Base-by-base conservation (phyloP, 2,329 filamentous ascomycete genomes). In the Nemania sp. region DNA sequence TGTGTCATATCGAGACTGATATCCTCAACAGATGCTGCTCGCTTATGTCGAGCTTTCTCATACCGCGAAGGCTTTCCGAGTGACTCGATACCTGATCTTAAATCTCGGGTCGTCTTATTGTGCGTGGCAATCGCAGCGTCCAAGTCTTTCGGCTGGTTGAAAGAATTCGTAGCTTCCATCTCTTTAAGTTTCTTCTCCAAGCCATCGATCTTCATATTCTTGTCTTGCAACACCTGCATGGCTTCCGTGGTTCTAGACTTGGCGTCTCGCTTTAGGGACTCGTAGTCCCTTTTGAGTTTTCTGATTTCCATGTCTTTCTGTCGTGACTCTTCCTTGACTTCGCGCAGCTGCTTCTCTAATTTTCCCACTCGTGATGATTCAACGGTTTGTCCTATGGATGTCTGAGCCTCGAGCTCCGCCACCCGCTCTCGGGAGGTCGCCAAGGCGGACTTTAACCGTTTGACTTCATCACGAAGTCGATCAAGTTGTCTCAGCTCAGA, bases 181-280 rank as follows among this genome's bases (percentile, higher is more conserved):
- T 77, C 77, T 66, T 81, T 82, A 45, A 88, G 76, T 70, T 87
- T 84, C 71, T 84, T 85, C 76, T 86, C 87, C 7, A 90, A 81
- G 51, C 86, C 82, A 8, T 83, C 79, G 67, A 89, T 88, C 76
- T 87, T 87, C 45, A 82, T 80, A 66, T 89, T 87, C 63, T 88
- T 87, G 70, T 84, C 84, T 61, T 86, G 82, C 52, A 90, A 72
- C 2, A 89, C 85, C 18, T 84, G 82, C 72, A 85, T 83, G 3
- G 86, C 86, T 67, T 90, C 87, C 8, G 81, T 79, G n/a, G 87
- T 84, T 43, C 84, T 84, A 5, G 81, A 77, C 68, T 88, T 86
- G 20, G 85, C 84, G 53, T 87, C 82, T 35, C 84, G 82, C 69
- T 86, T 86, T 41, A 89, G 82, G 8, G 80, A 75, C 47, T 88